Percentiles rank a stretch among this genome's conserved stretches.
These are phyloP conservation scores for Luffa acutangula DNA, from an alignment of 306 rosid genomes.

Conservation along the genomic window DNA sequence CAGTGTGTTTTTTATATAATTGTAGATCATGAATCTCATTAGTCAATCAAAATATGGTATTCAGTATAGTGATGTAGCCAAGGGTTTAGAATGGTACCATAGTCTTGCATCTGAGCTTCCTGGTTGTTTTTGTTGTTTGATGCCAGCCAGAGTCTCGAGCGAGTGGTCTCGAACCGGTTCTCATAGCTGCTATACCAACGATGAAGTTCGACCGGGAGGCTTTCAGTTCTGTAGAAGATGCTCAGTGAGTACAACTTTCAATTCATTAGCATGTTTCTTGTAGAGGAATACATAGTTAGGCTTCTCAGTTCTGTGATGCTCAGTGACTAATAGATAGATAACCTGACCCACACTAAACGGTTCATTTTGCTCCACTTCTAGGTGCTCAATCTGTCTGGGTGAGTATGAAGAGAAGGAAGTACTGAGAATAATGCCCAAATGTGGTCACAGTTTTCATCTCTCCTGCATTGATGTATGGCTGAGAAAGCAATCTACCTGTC, in stretches of 20 bases:
- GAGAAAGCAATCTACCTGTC: conserved; percentile 80
- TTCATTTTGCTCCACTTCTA: conserved; percentile 8
- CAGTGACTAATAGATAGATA: conserved; percentile 24
- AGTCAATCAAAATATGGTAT: background rate
- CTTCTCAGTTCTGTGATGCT: conserved; percentile 64
- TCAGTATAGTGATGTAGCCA: background rate
- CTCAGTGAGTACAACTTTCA: conserved; percentile 55
- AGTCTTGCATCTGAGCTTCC: background rate
- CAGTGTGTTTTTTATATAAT: background rate
- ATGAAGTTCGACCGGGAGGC: conserved; percentile 73
- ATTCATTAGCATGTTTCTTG: background rate
- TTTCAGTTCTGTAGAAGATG: conserved; percentile 63
- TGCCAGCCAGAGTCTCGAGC: conserved; percentile 74
- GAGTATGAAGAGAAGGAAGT: conserved; percentile 85
- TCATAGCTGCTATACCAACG: conserved; percentile 86
- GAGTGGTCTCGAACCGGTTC: conserved; percentile 58
- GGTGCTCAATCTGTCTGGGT: conserved; percentile 88
- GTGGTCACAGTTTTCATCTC: conserved; percentile 88
- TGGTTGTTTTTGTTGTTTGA: conserved; percentile 23
- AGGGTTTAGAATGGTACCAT: background rate
- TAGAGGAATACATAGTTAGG: conserved; percentile 12
- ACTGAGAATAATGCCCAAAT: conserved; percentile 77
- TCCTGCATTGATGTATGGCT: conserved; percentile 88
- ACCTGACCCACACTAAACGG: background rate
- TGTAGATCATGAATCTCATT: background rate